These are phyloP conservation scores for Sungouiozyma ichnusensis DNA, from an alignment of 805 yeast genomes.

Conservation along the genomic window DNA sequence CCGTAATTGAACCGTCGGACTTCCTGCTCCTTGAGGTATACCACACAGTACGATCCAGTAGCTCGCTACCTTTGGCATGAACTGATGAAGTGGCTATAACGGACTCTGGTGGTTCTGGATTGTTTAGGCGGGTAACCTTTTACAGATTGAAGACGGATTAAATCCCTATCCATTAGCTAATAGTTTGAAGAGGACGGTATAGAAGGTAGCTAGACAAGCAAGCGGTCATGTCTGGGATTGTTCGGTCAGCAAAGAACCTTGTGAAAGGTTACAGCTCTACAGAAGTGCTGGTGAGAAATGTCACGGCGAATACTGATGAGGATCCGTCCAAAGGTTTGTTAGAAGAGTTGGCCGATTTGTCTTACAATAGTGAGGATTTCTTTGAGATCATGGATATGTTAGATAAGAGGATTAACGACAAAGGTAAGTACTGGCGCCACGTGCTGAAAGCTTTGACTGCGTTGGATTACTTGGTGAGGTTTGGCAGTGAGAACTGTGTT, in stretches of 20 bases:
- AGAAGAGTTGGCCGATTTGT: slow-evolving; percentile 71
- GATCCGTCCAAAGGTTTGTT: slow-evolving; percentile 80
- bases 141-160: no score
- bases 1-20: no score
- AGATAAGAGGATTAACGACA: slow-evolving; percentile 84
- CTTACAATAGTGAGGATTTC: slow-evolving; percentile 63
- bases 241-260: slow-evolving; percentile 72
- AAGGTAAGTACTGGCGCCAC: slow-evolving; percentile 96
- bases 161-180: no score
- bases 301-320: slow-evolving; percentile 77
- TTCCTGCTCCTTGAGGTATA: no score
- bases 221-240: slow-evolving; percentile 38
- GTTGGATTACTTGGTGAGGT: slow-evolving; percentile 73
- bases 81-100: no score
- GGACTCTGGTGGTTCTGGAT: no score
- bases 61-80: no score
- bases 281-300: slow-evolving; percentile 82
- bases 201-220: no score
- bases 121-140: no score
- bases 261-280: slow-evolving; percentile 74
- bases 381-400: slow-evolving; percentile 90
- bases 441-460: slow-evolving; percentile 84
- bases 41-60: no score
- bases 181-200: no score
- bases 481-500: slow-evolving; percentile 83